These are phyloP conservation scores for Penicillium arizonense DNA, from an alignment of 495 filamentous ascomycete genomes.

Conservation along the genomic window DNA sequence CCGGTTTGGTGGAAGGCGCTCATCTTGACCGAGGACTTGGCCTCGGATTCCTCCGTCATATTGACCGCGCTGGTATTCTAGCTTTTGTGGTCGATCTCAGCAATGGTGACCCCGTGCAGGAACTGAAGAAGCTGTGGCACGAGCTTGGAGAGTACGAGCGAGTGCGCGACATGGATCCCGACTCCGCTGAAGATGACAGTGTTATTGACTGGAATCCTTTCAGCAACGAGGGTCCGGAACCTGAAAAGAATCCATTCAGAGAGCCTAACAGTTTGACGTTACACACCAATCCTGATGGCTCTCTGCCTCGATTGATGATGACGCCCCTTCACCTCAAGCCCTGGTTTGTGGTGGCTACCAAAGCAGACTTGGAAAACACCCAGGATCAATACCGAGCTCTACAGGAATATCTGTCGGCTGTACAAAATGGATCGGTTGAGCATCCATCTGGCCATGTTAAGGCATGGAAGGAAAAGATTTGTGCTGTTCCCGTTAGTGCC, in stretches of 20 bases:
- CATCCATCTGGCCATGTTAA: conserved; percentile 71
- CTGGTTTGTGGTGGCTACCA: conserved; percentile 97
- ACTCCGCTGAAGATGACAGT: conserved; percentile 44
- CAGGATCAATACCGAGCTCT: conserved; percentile 71
- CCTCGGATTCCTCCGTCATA: conserved; percentile 87
- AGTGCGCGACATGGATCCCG: conserved; percentile 59
- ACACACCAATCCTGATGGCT: conserved; percentile 9
- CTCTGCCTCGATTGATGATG: conserved; percentile 35
- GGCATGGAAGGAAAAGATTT: conserved; percentile 63
- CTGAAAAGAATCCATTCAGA: neutral
- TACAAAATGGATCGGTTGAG: conserved; percentile 54
- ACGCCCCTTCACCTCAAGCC: conserved; percentile 81
- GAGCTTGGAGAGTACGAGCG: conserved; percentile 86
- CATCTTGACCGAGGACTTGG: conserved; percentile 92
- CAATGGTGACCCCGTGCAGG: conserved; percentile 71
- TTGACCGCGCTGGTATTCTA: conserved; percentile 88
- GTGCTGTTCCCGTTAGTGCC: conserved; percentile 82
- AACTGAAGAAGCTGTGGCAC: conserved; percentile 78
- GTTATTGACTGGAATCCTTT: conserved; percentile 29
- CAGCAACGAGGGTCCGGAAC: conserved; percentile 22
- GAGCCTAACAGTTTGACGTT: conserved; percentile 22
- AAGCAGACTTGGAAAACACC: conserved; percentile 80
- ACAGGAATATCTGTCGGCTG: conserved; percentile 61
- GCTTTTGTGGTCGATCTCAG: conserved; percentile 92
- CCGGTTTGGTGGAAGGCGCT: conserved; percentile 84